These are phyloP conservation scores for Huntiella abstrusa DNA, from an alignment of 2,329 filamentous ascomycete genomes.

Conservation along the genomic window DNA sequence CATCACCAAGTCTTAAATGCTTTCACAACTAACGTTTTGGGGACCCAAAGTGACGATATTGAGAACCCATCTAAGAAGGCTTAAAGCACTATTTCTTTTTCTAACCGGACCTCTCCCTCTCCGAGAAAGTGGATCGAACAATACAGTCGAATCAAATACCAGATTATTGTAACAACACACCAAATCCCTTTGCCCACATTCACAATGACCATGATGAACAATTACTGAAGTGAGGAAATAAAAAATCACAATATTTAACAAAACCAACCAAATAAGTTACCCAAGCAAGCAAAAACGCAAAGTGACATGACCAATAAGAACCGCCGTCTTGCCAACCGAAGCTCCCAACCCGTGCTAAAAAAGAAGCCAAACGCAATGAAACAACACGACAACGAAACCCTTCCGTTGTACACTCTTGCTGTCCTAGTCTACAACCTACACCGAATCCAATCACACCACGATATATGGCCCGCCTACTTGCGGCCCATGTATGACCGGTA, in stretches of 20 bases:
- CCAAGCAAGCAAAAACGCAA: neutral
- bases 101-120: too few relatives aligned
- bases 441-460: neutral
- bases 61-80: too few relatives aligned
- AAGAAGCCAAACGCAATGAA: neutral
- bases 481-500: conserved; percentile 73
- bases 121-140: too few relatives aligned
- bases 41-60: too few relatives aligned
- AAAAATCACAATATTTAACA: conserved; percentile 9
- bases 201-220: too few relatives aligned
- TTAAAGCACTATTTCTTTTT: too few relatives aligned
- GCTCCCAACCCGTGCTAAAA: conserved; percentile 2
- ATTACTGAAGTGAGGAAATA: conserved; percentile 24
- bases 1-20: conserved; percentile 34
- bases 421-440: neutral
- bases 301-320: neutral
- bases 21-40: too few relatives aligned
- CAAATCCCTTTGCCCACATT: too few relatives aligned
- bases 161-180: too few relatives aligned
- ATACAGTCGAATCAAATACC: too few relatives aligned
- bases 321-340: neutral
- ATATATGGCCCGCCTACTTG: conserved; percentile 23
- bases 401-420: too few relatives aligned
- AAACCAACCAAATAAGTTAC: neutral
- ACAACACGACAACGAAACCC: neutral